These are phyloP conservation scores for Alternaria dauci DNA, from an alignment of 2,329 filamentous ascomycete species.

Conservation along the genomic window DNA sequence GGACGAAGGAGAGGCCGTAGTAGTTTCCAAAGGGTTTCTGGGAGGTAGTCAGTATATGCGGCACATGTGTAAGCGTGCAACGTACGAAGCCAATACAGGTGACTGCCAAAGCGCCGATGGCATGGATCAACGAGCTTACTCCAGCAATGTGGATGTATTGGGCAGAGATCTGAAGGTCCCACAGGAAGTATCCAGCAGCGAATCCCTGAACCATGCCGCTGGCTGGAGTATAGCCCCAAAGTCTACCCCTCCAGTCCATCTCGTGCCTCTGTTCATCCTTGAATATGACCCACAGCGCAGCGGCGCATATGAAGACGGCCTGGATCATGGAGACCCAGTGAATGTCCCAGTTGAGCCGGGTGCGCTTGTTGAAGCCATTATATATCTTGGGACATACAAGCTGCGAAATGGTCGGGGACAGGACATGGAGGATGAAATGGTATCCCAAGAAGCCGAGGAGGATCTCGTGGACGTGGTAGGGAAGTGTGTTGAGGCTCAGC, in stretches of 20 bases:
- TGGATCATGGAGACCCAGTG: slow-evolving; percentile 84
- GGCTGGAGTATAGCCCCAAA: slow-evolving; percentile 82
- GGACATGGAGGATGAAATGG: slow-evolving; percentile 69
- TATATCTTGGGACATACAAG: slow-evolving; percentile 71
- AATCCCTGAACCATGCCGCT: slow-evolving; percentile 78
- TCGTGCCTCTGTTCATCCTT: slow-evolving; percentile 70
- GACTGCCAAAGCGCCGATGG: slow-evolving; percentile 74
- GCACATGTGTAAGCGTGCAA: background rate
- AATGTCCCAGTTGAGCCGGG: slow-evolving; percentile 83
- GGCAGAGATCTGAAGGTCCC: slow-evolving; percentile 77
- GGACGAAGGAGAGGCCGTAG: slow-evolving; percentile 80
- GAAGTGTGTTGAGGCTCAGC: slow-evolving; percentile 71
- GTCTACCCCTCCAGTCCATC: slow-evolving; percentile 73
- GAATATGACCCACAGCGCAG: slow-evolving; percentile 75
- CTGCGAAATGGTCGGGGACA: slow-evolving; percentile 73
- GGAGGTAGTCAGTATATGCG: slow-evolving; percentile 19
- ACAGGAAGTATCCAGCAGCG: slow-evolving; percentile 82
- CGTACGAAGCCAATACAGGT: slow-evolving; percentile 82
- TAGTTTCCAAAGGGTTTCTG: slow-evolving; percentile 85
- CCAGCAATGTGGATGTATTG: slow-evolving; percentile 75
- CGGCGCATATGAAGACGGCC: slow-evolving; percentile 72
- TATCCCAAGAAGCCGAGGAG: slow-evolving; percentile 72
- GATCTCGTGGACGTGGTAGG: slow-evolving; percentile 80
- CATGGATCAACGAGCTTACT: slow-evolving; percentile 77
- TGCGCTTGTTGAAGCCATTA: slow-evolving; percentile 66